Conservation (phyloP, 345 rosid genomes). For the Citrus glauca region DNA sequence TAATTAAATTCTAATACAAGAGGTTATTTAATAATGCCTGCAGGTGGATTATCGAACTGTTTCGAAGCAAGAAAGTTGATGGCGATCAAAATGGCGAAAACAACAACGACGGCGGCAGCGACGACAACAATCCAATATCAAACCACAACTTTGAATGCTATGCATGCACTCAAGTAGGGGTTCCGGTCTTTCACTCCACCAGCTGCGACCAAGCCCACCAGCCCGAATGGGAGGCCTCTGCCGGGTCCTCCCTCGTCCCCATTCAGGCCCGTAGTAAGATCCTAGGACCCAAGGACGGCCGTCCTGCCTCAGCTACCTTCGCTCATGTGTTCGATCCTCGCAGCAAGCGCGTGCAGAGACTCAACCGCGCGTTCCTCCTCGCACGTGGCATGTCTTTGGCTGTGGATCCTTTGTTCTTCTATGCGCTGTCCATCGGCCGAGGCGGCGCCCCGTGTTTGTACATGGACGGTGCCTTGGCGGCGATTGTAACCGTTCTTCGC, state of each 20-base stretch:
- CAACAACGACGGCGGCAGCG: constrained; percentile 6
- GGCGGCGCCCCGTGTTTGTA: constrained; percentile 63
- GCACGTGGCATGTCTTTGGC: constrained; percentile 83
- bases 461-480: constrained; percentile 74
- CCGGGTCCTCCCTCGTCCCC: constrained; percentile 87
- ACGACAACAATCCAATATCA: constrained; percentile 24
- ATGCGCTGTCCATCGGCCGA: constrained; percentile 44
- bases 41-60: constrained; percentile 43
- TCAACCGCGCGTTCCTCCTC: constrained; percentile 67
- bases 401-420: constrained; percentile 82
- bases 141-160: constrained; percentile 65
- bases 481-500: constrained; percentile 60
- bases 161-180: constrained; percentile 93
- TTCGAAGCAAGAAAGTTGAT: constrained; percentile 13
- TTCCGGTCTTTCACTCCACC: constrained; percentile 87
- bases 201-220: constrained; percentile 87
- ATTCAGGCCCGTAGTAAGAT: constrained; percentile 41
- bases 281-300: constrained; percentile 11
- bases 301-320: not conserved
- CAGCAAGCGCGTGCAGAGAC: constrained; percentile 58
- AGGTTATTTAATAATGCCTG: not conserved
- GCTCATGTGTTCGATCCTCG: constrained; percentile 64
- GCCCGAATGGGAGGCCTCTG: constrained; percentile 96
- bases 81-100: not conserved
- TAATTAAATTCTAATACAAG: no score